phyloP scores from a whole-genome alignment of 2,329 filamentous ascomycete species.

The Penicillium sp. region DNA sequence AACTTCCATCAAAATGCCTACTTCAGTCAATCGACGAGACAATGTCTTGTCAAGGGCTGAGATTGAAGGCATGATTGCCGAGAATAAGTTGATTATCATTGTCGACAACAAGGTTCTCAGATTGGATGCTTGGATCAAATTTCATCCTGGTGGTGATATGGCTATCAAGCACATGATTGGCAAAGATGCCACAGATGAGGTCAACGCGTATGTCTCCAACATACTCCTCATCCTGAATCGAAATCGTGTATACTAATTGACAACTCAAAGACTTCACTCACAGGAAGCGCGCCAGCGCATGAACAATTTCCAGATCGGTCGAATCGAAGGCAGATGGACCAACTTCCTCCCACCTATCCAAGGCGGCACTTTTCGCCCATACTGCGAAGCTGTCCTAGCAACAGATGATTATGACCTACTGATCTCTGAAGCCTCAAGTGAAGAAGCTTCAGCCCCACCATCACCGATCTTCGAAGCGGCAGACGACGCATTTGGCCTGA shows the following conservation, averaged over 20 bases:
- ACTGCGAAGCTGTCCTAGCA: constrained; percentile 50
- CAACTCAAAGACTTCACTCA: constrained; percentile 73
- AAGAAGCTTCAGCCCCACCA: constrained; percentile 58
- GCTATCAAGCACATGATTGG: constrained; percentile 90
- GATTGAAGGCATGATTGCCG: constrained; percentile 79
- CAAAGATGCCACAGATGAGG: constrained; percentile 88
- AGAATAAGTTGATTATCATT: constrained; percentile 76
- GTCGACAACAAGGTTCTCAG: constrained; percentile 79
- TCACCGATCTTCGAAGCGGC: constrained; percentile 63
- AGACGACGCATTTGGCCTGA: constrained; percentile 35
- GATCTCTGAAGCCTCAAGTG: constrained; percentile 49
- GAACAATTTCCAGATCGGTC: constrained; percentile 80
- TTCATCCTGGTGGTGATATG: constrained; percentile 87
- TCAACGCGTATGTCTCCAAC: constrained; percentile 70
- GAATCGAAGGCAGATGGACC: constrained; percentile 76
- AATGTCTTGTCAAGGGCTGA: constrained; percentile 41
- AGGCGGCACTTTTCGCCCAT: constrained; percentile 73
- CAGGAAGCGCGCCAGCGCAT: constrained; percentile 73
- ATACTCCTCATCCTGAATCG: not conserved
- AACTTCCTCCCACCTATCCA: constrained; percentile 93
- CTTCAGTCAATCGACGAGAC: constrained; percentile 13
- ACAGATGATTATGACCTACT: constrained; percentile 40
- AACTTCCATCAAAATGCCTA: not conserved
- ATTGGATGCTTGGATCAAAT: constrained; percentile 82
- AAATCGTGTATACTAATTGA: not conserved